These are phyloP conservation scores for Phytophthora lateralis DNA, from an alignment of 352 stramenopile species.

Conservation along the genomic window DNA sequence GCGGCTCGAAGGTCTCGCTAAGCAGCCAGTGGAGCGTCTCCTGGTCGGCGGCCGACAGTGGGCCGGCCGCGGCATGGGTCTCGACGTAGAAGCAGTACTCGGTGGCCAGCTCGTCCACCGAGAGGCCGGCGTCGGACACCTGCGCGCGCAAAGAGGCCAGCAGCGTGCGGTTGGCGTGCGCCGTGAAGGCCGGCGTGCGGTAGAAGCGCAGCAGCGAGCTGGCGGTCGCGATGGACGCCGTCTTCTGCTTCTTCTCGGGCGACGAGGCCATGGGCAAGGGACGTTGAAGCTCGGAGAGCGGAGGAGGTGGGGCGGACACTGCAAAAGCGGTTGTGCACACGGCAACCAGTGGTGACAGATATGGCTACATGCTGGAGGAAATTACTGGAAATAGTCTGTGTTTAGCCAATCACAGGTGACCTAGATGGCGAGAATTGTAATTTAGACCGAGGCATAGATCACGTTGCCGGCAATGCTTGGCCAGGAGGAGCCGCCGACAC, in stretches of 20 bases:
- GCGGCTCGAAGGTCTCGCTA: constrained; percentile 96
- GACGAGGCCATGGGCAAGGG: constrained; percentile 39
- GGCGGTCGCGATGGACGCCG: constrained; percentile 24
- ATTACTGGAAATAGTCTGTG: neutral
- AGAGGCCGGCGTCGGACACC: constrained; percentile 27
- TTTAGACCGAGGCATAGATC: neutral
- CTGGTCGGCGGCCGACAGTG: constrained; percentile 61
- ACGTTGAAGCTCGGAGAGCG: constrained; percentile 28
- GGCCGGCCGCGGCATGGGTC: constrained; percentile 43
- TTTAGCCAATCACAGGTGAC: constrained; percentile 5
- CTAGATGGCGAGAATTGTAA: neutral
- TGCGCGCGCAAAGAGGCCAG: constrained; percentile 45
- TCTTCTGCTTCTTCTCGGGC: constrained; percentile 80
- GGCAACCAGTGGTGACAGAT: constrained; percentile 12
- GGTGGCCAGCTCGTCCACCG: constrained; percentile 79
- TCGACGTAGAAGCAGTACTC: constrained; percentile 98
- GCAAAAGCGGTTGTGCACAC: constrained; percentile 34
- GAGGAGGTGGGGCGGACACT: constrained; percentile 20
- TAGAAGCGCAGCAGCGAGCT: constrained; percentile 75
- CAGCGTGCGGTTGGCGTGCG: constrained; percentile 66
- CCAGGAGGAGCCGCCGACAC: constrained; percentile 4
- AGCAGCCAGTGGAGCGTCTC: constrained; percentile 95
- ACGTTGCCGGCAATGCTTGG: constrained; percentile 23
- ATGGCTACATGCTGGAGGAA: constrained; percentile 4
- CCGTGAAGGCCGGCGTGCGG: constrained; percentile 74